Conservation (phyloP, 495 filamentous ascomycete species). For the Friedmanniomyces simplex region DNA sequence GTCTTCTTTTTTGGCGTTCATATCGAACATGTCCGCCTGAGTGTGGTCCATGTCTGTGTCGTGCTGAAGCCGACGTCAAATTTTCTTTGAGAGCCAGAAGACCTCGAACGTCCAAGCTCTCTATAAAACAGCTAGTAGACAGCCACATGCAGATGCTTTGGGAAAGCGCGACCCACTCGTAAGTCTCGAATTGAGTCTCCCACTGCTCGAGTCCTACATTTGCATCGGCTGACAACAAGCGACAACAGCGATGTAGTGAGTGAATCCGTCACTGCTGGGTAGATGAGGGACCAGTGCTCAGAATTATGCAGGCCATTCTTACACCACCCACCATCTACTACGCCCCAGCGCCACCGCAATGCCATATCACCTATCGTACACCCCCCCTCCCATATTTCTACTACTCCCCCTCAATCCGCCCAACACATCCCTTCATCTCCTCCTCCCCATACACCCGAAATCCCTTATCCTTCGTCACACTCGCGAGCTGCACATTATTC, state of each 20-base stretch:
- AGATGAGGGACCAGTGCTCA: not conserved
- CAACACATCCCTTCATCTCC: conserved; percentile 87
- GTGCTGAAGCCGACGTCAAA: too few species aligned
- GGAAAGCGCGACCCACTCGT: too few species aligned
- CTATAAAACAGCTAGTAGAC: too few species aligned
- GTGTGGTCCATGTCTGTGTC: too few species aligned
- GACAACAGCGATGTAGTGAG: too few species aligned
- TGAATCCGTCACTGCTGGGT: not conserved
- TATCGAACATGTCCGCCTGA: too few species aligned
- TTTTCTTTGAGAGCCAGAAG: too few species aligned
- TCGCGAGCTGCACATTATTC: conserved; percentile 97
- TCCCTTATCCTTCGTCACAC: conserved; percentile 92
- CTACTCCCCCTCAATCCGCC: conserved; percentile 41
- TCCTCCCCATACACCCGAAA: conserved; percentile 96
- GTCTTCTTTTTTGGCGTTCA: too few species aligned
- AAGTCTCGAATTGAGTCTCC: not conserved
- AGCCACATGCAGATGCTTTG: too few species aligned
- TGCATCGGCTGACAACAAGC: too few species aligned
- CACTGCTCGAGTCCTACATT: not conserved
- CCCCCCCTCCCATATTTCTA: not conserved
- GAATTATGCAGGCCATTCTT: not conserved
- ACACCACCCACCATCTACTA: not conserved
- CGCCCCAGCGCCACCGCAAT: conserved; percentile 2
- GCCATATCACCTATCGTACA: not conserved
- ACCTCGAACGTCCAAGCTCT: too few species aligned